phyloP scores from a whole-genome alignment of 345 rosid genomes.

The Rhizophora apiculata region DNA sequence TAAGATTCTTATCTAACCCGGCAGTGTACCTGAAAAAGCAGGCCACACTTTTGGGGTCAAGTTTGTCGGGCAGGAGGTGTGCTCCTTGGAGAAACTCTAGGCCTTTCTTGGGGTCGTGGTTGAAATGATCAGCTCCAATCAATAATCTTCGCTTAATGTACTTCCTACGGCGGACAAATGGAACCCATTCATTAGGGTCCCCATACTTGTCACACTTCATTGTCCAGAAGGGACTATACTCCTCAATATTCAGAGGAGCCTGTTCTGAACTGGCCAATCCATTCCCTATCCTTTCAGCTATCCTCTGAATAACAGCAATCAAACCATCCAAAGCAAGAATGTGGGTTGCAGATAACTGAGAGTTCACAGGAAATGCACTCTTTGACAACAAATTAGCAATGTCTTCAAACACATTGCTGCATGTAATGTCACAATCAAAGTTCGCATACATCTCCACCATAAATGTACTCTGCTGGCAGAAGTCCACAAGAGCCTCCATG shows the following conservation, averaged over 20 bases:
- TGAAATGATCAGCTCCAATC: slow-evolving; percentile 70
- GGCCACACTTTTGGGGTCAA: slow-evolving; percentile 67
- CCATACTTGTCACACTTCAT: slow-evolving; percentile 47
- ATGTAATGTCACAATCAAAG: slow-evolving; percentile 73
- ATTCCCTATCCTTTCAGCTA: slow-evolving; percentile 57
- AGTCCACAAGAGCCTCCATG: slow-evolving; percentile 72
- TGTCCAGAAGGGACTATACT: slow-evolving; percentile 54
- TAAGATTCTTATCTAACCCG: slow-evolving; percentile 65
- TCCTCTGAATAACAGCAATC: slow-evolving; percentile 50
- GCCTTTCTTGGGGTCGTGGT: slow-evolving; percentile 64
- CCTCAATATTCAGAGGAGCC: slow-evolving; percentile 33
- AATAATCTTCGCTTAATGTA: slow-evolving; percentile 52
- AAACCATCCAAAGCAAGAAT: slow-evolving; percentile 73
- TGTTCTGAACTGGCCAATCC: slow-evolving; percentile 35
- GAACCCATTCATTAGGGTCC: slow-evolving; percentile 60
- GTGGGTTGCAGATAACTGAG: slow-evolving; percentile 72
- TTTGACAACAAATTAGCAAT: slow-evolving; percentile 58
- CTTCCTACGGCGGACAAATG: slow-evolving; percentile 53
- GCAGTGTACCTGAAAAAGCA: slow-evolving; percentile 62
- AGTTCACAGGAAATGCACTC: slow-evolving; percentile 68
- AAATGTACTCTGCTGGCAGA: slow-evolving; percentile 62
- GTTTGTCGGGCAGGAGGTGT: slow-evolving; percentile 63
- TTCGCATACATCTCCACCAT: slow-evolving; percentile 67
- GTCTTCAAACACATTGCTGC: slow-evolving; percentile 67
- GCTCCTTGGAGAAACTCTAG: slow-evolving; percentile 61